Base-by-base conservation (phyloP, 2,329 filamentous ascomycete species). In the Mariannaea sp. region DNA sequence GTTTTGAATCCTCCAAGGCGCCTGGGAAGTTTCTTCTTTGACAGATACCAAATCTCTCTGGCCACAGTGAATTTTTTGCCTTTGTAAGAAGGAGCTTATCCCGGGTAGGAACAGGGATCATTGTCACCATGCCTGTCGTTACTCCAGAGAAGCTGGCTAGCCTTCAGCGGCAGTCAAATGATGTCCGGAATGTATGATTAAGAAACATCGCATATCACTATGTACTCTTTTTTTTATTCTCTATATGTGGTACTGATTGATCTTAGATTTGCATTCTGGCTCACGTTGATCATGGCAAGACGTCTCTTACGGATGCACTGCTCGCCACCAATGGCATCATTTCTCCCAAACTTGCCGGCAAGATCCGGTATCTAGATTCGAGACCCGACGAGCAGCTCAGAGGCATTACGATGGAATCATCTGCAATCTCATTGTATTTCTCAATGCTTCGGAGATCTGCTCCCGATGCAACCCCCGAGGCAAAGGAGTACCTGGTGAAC, bases 381-480 rank as follows among this genome's bases (percentile, higher is more conserved):
- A 82, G 94, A 36, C 93, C 93, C 1, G 94, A 99, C 73, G 94
- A 99, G 73, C 94, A 99, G 75, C 83, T 90, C 13, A 88, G 94
- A 60, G 94, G 94, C 51, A 99, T 99, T 69, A 99, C 94, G n/a
- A 99, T 99, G 94, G 94, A 99, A 73, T 97, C 94, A 0, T 97
- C 93, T 5, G 94, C 94, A 57, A 99, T 99, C 60, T 97, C 94
- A 1, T 80, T 99, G 27, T 95, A 89, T 74, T 99, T 99, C 72
- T 95, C 92, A 29, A 90, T 97, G 82, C 77, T 96, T 48, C 83
- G 92, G 62, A 84, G 90, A 62, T 77, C 84, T 30, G 78, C 83
- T 2, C 86, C 88, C 2, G 86, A 91, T 13, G 84, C 84, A 5
- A 69, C 79, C 12, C 87, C 90, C 0, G 82, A 87, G 65, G 81